Conservation (phyloP, 2,329 filamentous ascomycete genomes). For the Metarhizium guizhouense region DNA sequence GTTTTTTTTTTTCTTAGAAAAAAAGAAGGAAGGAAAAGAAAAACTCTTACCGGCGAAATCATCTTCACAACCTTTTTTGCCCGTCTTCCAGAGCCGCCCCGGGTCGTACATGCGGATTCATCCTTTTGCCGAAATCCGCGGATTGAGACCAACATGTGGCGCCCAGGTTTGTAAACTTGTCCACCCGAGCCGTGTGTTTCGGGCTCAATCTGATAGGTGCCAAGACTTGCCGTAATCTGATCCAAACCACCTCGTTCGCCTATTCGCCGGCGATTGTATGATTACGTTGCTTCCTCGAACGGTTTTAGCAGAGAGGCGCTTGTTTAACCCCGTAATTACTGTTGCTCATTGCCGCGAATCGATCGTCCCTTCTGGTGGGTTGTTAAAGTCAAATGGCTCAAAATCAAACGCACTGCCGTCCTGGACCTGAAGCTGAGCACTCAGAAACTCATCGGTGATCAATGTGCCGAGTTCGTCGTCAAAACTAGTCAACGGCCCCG, state of each 20-base stretch:
- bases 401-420: constrained; percentile 13
- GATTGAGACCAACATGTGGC: neutral
- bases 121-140: neutral
- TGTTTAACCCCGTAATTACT: neutral
- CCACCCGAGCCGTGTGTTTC: neutral
- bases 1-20: neutral
- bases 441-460: constrained; percentile 25
- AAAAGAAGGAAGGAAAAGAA: neutral
- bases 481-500: constrained; percentile 19
- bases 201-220: neutral
- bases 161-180: neutral
- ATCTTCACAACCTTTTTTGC: too few species aligned
- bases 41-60: too few species aligned
- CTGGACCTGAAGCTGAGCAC: constrained; percentile 20
- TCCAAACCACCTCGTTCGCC: too few species aligned
- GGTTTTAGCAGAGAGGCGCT: too few species aligned
- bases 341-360: neutral
- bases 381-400: constrained; percentile 22
- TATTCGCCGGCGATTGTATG: too few species aligned
- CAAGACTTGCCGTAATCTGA: neutral
- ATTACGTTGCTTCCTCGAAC: too few species aligned
- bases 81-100: too few species aligned
- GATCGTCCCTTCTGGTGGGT: constrained; percentile 4
- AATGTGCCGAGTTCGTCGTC: constrained; percentile 23
- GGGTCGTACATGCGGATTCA: too few species aligned